These are phyloP conservation scores for Inosperma sp. DNA, from an alignment of 768 basidiomycete genomes.

Conservation along the genomic window DNA sequence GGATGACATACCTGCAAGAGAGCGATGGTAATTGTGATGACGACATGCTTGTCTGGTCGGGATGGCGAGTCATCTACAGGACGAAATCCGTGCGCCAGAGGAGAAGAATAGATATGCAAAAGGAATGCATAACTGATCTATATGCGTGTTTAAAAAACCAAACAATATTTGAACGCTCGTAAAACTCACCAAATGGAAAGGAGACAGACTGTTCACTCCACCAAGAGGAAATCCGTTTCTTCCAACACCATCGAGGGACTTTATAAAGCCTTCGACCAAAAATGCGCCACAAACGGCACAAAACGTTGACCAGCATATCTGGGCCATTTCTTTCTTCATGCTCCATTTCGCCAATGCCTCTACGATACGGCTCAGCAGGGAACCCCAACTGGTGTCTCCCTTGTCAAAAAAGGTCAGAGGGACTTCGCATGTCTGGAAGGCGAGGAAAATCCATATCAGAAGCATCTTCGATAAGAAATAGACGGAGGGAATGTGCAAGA, in stretches of 20 bases:
- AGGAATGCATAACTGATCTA: conserved; percentile 77
- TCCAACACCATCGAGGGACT: conserved; percentile 61
- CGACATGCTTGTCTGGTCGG: conserved; percentile 66
- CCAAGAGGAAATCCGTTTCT: conserved; percentile 34
- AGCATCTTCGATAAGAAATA: conserved; percentile 57
- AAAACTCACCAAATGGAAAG: conserved; percentile 64
- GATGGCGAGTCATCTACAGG: conserved; percentile 42
- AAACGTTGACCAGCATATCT: conserved; percentile 74
- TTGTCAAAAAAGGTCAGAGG: conserved; percentile 18
- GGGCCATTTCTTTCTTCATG: conserved; percentile 47
- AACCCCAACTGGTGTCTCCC: conserved; percentile 9
- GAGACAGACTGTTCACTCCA: conserved; percentile 46
- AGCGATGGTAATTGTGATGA: conserved; percentile 70
- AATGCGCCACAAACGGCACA: conserved; percentile 61
- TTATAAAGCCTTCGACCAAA: conserved; percentile 60
- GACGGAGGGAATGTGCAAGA: conserved; percentile 59
- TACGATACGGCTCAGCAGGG: conserved; percentile 18
- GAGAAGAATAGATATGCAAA: conserved; percentile 68
- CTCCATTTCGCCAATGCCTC: conserved; percentile 42
- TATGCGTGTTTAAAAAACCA: neutral
- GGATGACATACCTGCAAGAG: conserved; percentile 54
- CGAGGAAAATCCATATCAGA: conserved; percentile 51
- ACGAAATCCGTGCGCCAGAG: conserved; percentile 50
- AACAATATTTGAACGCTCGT: neutral
- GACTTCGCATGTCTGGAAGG: conserved; percentile 49